These are phyloP conservation scores for Chlamydomonas applanata DNA, from an alignment of 139 green algal species.

Conservation along the genomic window DNA sequence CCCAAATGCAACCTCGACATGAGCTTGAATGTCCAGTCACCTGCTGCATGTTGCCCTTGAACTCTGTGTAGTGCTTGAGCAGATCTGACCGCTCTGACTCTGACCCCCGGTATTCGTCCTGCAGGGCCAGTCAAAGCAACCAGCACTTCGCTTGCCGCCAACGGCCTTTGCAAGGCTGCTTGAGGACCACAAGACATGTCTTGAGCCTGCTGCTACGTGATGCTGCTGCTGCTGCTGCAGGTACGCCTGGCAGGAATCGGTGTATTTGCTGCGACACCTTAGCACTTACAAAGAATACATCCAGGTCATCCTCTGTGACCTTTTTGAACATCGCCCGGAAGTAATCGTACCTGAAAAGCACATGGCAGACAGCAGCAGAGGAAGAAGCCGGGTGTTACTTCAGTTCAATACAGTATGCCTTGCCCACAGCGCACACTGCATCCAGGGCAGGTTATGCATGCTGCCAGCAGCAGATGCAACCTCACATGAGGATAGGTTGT, in stretches of 20 bases:
- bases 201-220: neutral
- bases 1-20: too few relatives aligned
- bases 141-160: too few relatives aligned
- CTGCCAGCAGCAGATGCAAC: too few relatives aligned
- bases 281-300: conserved; percentile 56
- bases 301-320: conserved; percentile 41
- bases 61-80: conserved; percentile 67
- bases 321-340: conserved; percentile 71
- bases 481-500: too few relatives aligned
- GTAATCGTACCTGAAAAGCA: conserved; percentile 50
- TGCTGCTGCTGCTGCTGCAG: neutral
- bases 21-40: neutral
- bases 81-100: conserved; percentile 77
- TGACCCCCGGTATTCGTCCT: conserved; percentile 68
- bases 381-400: too few relatives aligned
- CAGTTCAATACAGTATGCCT: too few relatives aligned
- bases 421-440: too few relatives aligned
- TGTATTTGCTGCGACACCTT: too few relatives aligned
- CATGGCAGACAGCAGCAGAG: too few relatives aligned
- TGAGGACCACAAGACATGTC: too few relatives aligned
- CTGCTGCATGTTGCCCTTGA: conserved; percentile 79
- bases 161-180: too few relatives aligned
- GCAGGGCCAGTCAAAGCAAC: neutral
- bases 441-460: too few relatives aligned
- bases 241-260: conserved; percentile 15